A percentile compares a stretch with the other conserved stretches of the same genome.
These are phyloP conservation scores for Smallanthus sonchifolius DNA, from an alignment of 129 eudicot genomes.

Conservation along the genomic window DNA sequence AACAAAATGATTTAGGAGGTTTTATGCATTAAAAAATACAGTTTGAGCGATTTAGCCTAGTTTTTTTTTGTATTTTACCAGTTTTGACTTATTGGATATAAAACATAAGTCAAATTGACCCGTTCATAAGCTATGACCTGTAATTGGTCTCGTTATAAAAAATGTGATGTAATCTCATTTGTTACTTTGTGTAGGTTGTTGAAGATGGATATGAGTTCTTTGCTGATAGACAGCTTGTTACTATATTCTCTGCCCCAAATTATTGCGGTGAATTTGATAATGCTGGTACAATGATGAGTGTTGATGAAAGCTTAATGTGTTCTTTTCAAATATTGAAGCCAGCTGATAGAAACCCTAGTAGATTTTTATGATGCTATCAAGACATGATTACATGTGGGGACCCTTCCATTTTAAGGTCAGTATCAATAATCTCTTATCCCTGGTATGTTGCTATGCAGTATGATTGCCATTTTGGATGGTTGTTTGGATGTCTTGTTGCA, in stretches of 20 bases:
- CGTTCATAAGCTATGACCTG: background rate
- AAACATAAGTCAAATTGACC: background rate
- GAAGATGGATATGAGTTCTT: conserved; percentile 84
- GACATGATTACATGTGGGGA: conserved; percentile 14
- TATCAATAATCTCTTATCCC: background rate
- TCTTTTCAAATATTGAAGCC: conserved; percentile 80
- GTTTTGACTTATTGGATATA: background rate
- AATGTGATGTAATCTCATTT: background rate
- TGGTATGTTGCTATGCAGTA: conserved; percentile 6
- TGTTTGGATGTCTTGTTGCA: background rate
- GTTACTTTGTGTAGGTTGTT: conserved; percentile 51
- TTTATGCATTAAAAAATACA: background rate
- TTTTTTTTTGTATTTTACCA: background rate
- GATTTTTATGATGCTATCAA: conserved; percentile 39
- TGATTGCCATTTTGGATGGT: background rate
- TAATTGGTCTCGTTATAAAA: background rate
- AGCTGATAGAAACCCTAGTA: conserved; percentile 55
- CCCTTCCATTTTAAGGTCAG: conserved; percentile 42
- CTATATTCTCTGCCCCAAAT: conserved; percentile 74
- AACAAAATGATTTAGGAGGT: background rate
- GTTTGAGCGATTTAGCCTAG: background rate
- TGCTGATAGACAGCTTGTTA: conserved; percentile 79
- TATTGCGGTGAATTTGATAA: conserved; percentile 82
- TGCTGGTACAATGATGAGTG: conserved; percentile 90
- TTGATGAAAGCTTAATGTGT: conserved; percentile 81